Conservation (phyloP, 2,329 filamentous ascomycete species). For the Epichloe sibirici region DNA sequence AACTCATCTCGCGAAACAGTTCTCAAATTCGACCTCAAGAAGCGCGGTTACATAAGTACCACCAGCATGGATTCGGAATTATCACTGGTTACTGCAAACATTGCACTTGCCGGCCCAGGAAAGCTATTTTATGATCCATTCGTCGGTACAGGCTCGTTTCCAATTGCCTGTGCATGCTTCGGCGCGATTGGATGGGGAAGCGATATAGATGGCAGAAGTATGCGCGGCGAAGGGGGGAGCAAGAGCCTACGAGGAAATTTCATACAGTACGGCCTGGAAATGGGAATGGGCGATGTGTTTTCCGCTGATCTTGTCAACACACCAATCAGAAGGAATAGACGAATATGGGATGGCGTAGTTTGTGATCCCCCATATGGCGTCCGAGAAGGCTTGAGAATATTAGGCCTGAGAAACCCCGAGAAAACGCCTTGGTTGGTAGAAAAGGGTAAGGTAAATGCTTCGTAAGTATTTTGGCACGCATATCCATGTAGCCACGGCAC, state of each 20-base stretch:
- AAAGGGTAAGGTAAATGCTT: constrained; percentile 57
- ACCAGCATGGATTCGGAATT: constrained; percentile 97
- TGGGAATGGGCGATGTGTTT: constrained; percentile 63
- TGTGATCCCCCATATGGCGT: constrained; percentile 97
- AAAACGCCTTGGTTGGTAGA: constrained; percentile 49
- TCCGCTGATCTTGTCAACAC: constrained; percentile 80
- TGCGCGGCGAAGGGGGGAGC: constrained; percentile 55
- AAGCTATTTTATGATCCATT: constrained; percentile 92
- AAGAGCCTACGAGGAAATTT: constrained; percentile 58
- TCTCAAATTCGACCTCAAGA: constrained; percentile 77
- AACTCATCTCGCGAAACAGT: constrained; percentile 55
- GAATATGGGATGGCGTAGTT: constrained; percentile 76
- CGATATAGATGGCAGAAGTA: constrained; percentile 86
- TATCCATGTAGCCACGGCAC: neutral
- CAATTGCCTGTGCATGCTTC: constrained; percentile 80
- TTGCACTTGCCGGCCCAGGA: constrained; percentile 69
- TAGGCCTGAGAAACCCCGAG: constrained; percentile 61
- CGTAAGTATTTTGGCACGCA: constrained; percentile 34
- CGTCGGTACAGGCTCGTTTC: constrained; percentile 88
- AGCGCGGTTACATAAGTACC: constrained; percentile 83
- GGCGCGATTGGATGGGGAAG: constrained; percentile 74
- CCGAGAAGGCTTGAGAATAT: constrained; percentile 76
- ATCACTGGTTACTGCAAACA: constrained; percentile 81
- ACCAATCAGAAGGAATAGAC: constrained; percentile 47
- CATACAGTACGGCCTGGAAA: constrained; percentile 61